These are phyloP conservation scores for Sonneratia alba DNA, from an alignment of 345 rosid genomes.

Conservation along the genomic window DNA sequence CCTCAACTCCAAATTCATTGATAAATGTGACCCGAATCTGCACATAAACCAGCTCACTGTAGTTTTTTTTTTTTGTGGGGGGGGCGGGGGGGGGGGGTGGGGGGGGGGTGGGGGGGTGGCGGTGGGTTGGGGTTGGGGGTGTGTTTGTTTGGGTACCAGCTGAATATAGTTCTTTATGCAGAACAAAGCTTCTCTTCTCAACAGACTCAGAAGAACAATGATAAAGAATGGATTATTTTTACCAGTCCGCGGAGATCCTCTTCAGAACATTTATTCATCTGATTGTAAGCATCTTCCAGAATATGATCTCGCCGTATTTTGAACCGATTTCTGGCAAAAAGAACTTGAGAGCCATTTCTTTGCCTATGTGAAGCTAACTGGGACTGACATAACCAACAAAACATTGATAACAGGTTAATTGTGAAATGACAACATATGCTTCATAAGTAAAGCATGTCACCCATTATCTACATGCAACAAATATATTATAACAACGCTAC, in stretches of 20 bases:
- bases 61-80: too few relatives aligned
- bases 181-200: too few relatives aligned
- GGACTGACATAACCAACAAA: constrained; percentile 31
- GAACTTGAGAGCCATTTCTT: constrained; percentile 59
- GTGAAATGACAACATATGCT: background rate
- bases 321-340: constrained; percentile 75
- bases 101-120: too few relatives aligned
- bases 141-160: constrained; percentile 6
- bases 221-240: constrained; percentile 14
- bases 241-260: constrained; percentile 95
- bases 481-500: background rate
- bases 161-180: constrained; percentile 7
- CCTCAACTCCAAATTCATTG: constrained; percentile 98
- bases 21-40: constrained; percentile 96
- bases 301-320: constrained; percentile 92
- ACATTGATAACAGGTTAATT: constrained; percentile 6
- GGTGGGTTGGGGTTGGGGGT: too few relatives aligned
- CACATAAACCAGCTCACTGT: constrained; percentile 7
- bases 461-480: background rate
- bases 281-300: constrained; percentile 94
- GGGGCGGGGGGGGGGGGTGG: too few relatives aligned
- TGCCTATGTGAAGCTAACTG: constrained; percentile 69
- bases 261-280: constrained; percentile 89
- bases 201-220: background rate
- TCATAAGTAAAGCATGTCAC: background rate